Percentiles rank a stretch among this genome's conserved stretches.
Conservation (phyloP, 805 yeast species). For the Nakazawaea laoshanensis region DNA sequence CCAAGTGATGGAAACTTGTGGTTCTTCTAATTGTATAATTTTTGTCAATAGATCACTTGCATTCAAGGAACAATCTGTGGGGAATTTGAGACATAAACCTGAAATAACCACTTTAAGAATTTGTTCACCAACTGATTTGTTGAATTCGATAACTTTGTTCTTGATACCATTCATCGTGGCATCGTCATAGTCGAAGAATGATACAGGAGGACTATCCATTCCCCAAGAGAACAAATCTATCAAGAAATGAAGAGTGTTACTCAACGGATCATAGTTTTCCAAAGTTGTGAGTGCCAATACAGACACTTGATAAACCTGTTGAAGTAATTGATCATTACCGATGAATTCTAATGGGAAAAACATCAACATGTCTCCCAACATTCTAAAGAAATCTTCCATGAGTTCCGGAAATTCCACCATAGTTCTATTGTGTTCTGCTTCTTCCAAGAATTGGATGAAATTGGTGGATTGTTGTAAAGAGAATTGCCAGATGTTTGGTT, state of each 20-base stretch:
- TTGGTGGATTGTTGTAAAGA: conserved; percentile 55
- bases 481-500: conserved; percentile 64
- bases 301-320: conserved; percentile 50
- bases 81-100: conserved; percentile 68
- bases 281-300: conserved; percentile 40
- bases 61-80: conserved; percentile 61
- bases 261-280: conserved; percentile 65
- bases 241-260: conserved; percentile 63
- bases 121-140: conserved; percentile 47
- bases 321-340: conserved; percentile 34
- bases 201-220: conserved; percentile 68
- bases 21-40: conserved; percentile 43
- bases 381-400: conserved; percentile 79
- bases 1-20: conserved; percentile 47
- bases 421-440: conserved; percentile 11
- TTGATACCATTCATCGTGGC: conserved; percentile 26
- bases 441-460: conserved; percentile 38
- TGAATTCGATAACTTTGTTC: conserved; percentile 34
- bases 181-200: conserved; percentile 36
- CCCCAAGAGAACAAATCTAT: conserved; percentile 87
- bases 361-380: conserved; percentile 71
- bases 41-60: conserved; percentile 68
- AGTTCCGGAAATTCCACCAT: conserved; percentile 48
- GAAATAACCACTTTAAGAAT: conserved; percentile 44
- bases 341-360: conserved; percentile 55